Percentiles rank a stretch among this genome's conserved stretches.
phyloP scores from a whole-genome alignment of 2,329 filamentous ascomycete genomes.

The Sclerotinia borealis region DNA sequence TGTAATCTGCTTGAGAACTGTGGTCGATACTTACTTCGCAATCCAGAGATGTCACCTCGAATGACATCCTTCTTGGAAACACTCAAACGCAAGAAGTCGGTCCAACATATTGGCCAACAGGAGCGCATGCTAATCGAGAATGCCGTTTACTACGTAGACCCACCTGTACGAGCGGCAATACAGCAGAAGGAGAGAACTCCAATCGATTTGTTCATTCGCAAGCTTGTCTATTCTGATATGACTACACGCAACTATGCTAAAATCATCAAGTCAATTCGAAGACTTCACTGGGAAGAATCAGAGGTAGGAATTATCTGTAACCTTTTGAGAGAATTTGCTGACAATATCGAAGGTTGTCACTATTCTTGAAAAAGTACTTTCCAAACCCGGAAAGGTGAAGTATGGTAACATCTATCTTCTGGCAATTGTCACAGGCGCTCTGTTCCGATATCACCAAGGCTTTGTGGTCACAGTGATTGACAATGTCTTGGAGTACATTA shows the following conservation, averaged over 20 bases:
- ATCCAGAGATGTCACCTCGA: slow-evolving; percentile 83
- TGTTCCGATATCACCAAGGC: slow-evolving; percentile 86
- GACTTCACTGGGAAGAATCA: slow-evolving; percentile 93
- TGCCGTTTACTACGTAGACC: slow-evolving; percentile 95
- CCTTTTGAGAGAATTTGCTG: background rate
- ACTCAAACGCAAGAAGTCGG: slow-evolving; percentile 88
- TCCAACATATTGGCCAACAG: slow-evolving; percentile 89
- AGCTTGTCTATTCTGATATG: slow-evolving; percentile 88
- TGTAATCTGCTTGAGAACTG: slow-evolving; percentile 95
- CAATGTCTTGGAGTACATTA: slow-evolving; percentile 81
- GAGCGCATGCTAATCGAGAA: slow-evolving; percentile 99
- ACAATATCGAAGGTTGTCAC: slow-evolving; percentile 26
- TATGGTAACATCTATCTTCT: slow-evolving; percentile 95
- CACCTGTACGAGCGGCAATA: slow-evolving; percentile 86
- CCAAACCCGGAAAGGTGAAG: slow-evolving; percentile 94
- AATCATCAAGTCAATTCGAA: slow-evolving; percentile 87
- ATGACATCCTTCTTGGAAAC: slow-evolving; percentile 95
- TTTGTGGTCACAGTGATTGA: slow-evolving; percentile 93
- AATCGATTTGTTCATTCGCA: slow-evolving; percentile 86
- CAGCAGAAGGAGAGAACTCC: slow-evolving; percentile 95
- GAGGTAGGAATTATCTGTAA: slow-evolving; percentile 48
- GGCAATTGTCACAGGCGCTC: slow-evolving; percentile 78
- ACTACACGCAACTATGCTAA: slow-evolving; percentile 92
- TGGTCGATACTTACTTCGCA: slow-evolving; percentile 86
- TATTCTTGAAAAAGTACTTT: slow-evolving; percentile 73